Evolutionary conservation across 139 green algal species (phyloP), one percentile per base, ranked within the genome.

Genomic region (Ettlia oleoabundans): DNA sequence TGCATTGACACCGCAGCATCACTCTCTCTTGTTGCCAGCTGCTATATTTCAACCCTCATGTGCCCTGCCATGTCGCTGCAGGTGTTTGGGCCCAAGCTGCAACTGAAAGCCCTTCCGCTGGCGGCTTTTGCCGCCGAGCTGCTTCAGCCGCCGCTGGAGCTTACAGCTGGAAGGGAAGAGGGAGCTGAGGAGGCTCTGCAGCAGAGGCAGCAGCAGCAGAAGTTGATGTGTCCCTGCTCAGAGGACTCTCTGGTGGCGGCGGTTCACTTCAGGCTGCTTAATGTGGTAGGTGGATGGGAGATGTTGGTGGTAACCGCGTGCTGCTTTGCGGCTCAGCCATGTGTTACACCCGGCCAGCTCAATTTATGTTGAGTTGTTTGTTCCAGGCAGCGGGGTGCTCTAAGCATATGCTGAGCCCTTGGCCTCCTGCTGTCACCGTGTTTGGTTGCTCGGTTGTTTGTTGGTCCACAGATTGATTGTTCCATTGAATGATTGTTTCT

Each of bases 221-320:
- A 66, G 42, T 55, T 58, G 64, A 32, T 82, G 32, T 82, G 84
- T 78, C 52, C 52, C 28, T 8, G 30, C 15, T 26, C 35, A 1
- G 38, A 75, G 6, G 83, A 71, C 26, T 89, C 84, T 1, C 62
- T 73, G 15, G 76, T 84, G 19, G 87, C 40, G 4, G 42, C 53
- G 33, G 18, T 91, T 51, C 87, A 91, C 83, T 78, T 51, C 63
- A 30, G 53, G 65, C 81, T 91, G 40, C 69, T 89, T 13, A 77
- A 89, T n/a, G 15, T 77, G 74, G 87, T 90, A 58, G 51, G 80
- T n/a, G 0, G 9, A 18, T 4, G 15, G 5, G 4, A 26, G 1
- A 26, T 32, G 5, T 22, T 28, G 55, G 55, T 65, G 64, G 15
- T 72, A 21, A 58, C 47, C 10, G 47, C 47, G n/a, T n/a, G n/a